Evolutionary conservation across 1,139 yeast genomes (phyloP).

Genomic region (Pichia terricola): DNA sequence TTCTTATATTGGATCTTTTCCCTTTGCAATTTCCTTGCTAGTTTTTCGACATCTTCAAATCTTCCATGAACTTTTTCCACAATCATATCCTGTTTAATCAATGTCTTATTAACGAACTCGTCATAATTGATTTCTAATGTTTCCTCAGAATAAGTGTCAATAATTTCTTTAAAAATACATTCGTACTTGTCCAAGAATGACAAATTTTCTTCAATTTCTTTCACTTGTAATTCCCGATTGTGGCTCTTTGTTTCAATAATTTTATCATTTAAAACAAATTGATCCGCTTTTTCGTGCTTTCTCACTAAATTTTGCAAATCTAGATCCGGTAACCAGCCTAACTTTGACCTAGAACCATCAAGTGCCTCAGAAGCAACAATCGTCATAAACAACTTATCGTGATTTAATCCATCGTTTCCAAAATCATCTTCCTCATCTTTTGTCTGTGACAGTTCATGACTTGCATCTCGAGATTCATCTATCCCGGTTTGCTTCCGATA

Average conservation of each 20-base stretch:
- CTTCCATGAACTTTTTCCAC: slow-evolving; percentile 63
- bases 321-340: neutral
- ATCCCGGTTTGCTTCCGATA: slow-evolving; percentile 10
- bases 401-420: neutral
- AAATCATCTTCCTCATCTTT: slow-evolving; percentile 12
- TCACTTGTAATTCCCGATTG: neutral
- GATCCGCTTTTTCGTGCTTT: neutral
- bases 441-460: neutral
- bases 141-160: slow-evolving; percentile 2
- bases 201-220: slow-evolving; percentile 7
- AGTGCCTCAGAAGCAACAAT: slow-evolving; percentile 26
- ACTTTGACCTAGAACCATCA: slow-evolving; percentile 17
- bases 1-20: slow-evolving; percentile 53
- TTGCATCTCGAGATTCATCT: slow-evolving; percentile 1
- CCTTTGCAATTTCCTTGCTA: slow-evolving; percentile 77
- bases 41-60: slow-evolving; percentile 82
- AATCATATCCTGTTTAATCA: slow-evolving; percentile 43
- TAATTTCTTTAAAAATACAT: slow-evolving; percentile 1
- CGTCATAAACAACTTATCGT: slow-evolving; percentile 18
- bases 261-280: neutral
- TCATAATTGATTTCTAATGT: slow-evolving; percentile 10
- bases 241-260: neutral
- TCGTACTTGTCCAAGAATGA: slow-evolving; percentile 13
- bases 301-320: neutral
- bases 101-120: slow-evolving; percentile 24